These are phyloP conservation scores for Termitomyces sp. DNA, from an alignment of 768 basidiomycete species.

Conservation along the genomic window DNA sequence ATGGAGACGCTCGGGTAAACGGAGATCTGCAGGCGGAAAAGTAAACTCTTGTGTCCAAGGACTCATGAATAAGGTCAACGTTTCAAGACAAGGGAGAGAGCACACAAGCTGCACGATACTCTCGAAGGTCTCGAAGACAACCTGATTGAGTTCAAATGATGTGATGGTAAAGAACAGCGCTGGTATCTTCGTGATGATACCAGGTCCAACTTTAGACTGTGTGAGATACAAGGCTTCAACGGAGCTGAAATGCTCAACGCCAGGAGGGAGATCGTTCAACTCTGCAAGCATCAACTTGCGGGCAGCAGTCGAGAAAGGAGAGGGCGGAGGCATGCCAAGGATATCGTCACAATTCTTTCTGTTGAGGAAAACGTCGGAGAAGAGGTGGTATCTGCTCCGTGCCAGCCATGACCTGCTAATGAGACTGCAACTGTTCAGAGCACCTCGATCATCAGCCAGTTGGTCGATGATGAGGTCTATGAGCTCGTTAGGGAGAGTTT, in stretches of 20 bases:
- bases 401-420: slow-evolving; percentile 15
- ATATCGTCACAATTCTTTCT: slow-evolving; percentile 2
- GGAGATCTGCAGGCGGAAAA: background rate
- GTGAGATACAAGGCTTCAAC: slow-evolving; percentile 8
- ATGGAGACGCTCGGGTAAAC: slow-evolving; percentile 6
- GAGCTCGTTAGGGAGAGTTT: slow-evolving; percentile 14
- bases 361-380: slow-evolving; percentile 8
- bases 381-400: slow-evolving; percentile 11
- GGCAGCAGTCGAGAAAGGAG: slow-evolving; percentile 2
- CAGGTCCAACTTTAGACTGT: background rate
- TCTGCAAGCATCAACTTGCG: slow-evolving; percentile 10
- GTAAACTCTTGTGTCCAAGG: slow-evolving; percentile 5
- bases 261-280: background rate
- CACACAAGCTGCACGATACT: slow-evolving; percentile 9
- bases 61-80: slow-evolving; percentile 8
- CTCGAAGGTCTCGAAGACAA: slow-evolving; percentile 5
- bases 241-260: slow-evolving; percentile 6
- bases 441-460: slow-evolving; percentile 11
- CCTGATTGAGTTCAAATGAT: slow-evolving; percentile 11
- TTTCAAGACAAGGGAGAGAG: slow-evolving; percentile 8
- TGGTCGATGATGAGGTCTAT: slow-evolving; percentile 18
- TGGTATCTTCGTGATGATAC: slow-evolving; percentile 2
- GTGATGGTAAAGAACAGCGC: slow-evolving; percentile 8
- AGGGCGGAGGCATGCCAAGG: background rate
- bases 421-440: slow-evolving; percentile 12